Conservation (phyloP, 371 early-diverging fungal genomes). For the Smittium culicis region DNA sequence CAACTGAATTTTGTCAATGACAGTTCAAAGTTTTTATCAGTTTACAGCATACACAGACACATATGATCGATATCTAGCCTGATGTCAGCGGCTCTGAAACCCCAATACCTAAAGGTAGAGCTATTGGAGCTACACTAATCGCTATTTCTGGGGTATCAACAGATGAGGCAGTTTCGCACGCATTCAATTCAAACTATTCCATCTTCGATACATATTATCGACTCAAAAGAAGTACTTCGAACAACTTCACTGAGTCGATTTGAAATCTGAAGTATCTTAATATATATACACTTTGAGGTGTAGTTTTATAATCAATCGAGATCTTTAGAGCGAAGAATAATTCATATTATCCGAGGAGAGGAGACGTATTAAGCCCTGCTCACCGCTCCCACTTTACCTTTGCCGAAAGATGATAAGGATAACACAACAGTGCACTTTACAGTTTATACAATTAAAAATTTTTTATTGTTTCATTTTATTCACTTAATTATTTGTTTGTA, state of each 20-base stretch:
- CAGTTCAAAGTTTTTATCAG: neutral
- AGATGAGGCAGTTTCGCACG: neutral
- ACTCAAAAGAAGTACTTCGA: neutral
- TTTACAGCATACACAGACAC: neutral
- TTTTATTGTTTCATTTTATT: neutral
- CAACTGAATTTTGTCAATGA: neutral
- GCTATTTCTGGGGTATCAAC: neutral
- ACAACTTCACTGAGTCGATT: neutral
- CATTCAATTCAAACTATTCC: neutral
- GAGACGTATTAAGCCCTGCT: neutral
- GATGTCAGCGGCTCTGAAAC: neutral
- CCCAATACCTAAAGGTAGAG: slow-evolving; percentile 1
- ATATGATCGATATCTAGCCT: neutral
- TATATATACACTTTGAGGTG: neutral
- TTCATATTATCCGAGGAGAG: neutral
- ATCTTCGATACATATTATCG: slow-evolving; percentile 4
- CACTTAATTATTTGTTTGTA: neutral
- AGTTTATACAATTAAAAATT: neutral
- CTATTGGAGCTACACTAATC: neutral
- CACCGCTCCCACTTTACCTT: neutral
- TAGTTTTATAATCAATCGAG: neutral
- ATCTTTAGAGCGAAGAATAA: neutral
- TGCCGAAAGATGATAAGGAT: neutral
- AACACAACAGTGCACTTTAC: neutral
- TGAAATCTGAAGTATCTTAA: neutral